Conservation (phyloP, 495 filamentous ascomycete genomes). For the Penicillium subrubescens region DNA sequence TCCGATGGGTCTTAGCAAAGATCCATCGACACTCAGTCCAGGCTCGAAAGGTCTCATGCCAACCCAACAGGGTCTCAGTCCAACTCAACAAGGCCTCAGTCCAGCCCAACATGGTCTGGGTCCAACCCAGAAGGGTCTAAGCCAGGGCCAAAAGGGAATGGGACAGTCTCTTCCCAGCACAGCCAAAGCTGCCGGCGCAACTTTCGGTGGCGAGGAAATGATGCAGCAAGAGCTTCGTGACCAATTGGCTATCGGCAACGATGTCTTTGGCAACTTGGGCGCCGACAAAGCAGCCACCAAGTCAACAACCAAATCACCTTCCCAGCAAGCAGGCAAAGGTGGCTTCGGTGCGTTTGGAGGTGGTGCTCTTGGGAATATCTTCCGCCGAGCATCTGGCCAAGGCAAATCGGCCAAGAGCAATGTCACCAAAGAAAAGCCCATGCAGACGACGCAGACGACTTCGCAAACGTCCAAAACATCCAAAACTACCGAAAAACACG, state of each 20-base stretch:
- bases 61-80: background rate
- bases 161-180: background rate
- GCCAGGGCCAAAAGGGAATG: background rate
- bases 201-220: background rate
- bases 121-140: background rate
- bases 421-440: background rate
- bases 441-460: background rate
- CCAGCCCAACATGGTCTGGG: background rate
- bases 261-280: slow-evolving; percentile 17
- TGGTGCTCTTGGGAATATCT: background rate
- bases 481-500: background rate
- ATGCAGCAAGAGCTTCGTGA: slow-evolving; percentile 14
- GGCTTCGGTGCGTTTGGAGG: background rate
- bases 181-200: background rate
- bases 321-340: background rate
- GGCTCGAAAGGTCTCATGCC: background rate
- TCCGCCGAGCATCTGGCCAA: background rate
- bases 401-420: slow-evolving; percentile 5
- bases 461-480: background rate
- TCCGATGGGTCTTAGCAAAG: background rate
- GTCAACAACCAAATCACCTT: background rate
- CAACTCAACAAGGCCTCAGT: background rate
- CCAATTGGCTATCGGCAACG: slow-evolving; percentile 13
- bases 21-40: background rate
- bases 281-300: slow-evolving; percentile 4